Evolutionary conservation across 2,329 filamentous ascomycete species (phyloP).

Genomic region (Hymenoscyphus occultus): DNA sequence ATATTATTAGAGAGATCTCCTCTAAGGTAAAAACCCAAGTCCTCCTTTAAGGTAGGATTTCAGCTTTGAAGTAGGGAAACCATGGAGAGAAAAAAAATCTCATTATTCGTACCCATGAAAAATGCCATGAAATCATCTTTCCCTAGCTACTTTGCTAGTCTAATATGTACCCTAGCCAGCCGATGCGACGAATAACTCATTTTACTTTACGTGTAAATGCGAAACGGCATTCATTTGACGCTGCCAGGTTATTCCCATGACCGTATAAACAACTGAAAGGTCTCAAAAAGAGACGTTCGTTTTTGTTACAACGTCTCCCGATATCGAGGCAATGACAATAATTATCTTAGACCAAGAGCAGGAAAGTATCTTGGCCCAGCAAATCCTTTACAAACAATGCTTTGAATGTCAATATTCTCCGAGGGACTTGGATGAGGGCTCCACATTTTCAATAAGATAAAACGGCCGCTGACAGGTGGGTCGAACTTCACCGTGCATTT

Average conservation of each 20-base stretch:
- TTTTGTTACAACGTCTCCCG: not conserved
- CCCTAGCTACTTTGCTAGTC: not conserved
- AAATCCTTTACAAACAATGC: constrained; percentile 77
- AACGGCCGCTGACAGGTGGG: constrained; percentile 75
- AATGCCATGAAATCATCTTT: not conserved
- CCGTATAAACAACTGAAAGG: not conserved
- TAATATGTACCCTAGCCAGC: not conserved
- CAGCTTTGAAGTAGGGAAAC: not conserved
- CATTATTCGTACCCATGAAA: not conserved
- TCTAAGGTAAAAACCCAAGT: too few relatives aligned
- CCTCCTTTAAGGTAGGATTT: not conserved
- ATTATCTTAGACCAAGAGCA: constrained; percentile 42
- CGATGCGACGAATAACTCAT: not conserved
- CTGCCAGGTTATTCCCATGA: not conserved
- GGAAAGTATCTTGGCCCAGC: constrained; percentile 84
- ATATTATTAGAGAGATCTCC: too few relatives aligned
- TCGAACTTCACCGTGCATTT: constrained; percentile 86
- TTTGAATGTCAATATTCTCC: constrained; percentile 85
- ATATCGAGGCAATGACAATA: not conserved
- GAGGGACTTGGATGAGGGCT: constrained; percentile 63
- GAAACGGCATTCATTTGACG: not conserved
- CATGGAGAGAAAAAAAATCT: too few relatives aligned
- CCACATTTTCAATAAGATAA: constrained; percentile 88
- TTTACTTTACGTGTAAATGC: not conserved
- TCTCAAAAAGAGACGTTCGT: not conserved